Evolutionary conservation across 108 stramenopile species (phyloP).

Genomic region (Epithemia pelagica): DNA sequence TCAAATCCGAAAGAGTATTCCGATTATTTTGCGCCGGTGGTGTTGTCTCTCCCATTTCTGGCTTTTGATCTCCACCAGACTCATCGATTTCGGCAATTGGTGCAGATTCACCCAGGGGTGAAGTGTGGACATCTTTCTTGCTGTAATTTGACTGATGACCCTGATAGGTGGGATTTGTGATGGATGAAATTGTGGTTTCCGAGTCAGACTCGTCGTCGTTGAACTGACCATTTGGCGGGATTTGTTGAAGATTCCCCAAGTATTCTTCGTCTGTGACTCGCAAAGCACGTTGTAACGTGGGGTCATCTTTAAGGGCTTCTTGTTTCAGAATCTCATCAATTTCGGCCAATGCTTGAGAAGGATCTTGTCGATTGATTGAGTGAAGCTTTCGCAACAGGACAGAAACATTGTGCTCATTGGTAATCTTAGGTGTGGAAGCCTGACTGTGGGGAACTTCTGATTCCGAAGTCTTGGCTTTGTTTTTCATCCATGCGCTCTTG

Average conservation of each 20-base stretch:
- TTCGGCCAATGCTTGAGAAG: slow-evolving; percentile 59
- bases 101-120: background rate
- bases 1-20: background rate
- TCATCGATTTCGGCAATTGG: background rate
- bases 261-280: background rate
- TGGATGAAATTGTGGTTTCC: slow-evolving; percentile 62
- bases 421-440: slow-evolving; percentile 22
- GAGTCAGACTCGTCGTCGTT: slow-evolving; percentile 30
- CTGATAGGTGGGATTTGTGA: slow-evolving; percentile 67
- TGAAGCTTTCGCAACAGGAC: slow-evolving; percentile 37
- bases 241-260: background rate
- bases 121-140: background rate
- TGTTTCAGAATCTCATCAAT: slow-evolving; percentile 70
- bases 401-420: slow-evolving; percentile 3
- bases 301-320: slow-evolving; percentile 15
- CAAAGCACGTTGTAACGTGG: background rate
- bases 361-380: slow-evolving; percentile 60
- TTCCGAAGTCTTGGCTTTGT: slow-evolving; percentile 17
- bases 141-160: slow-evolving; percentile 1
- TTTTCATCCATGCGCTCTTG: background rate
- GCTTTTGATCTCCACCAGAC: background rate
- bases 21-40: slow-evolving; percentile 1
- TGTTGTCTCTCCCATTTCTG: too few relatives aligned
- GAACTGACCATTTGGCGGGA: slow-evolving; percentile 4
- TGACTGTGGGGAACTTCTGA: background rate